A percentile compares a stretch with the other conserved stretches of the same genome.
Conservation (phyloP, 805 yeast species). For the Yarrowia sp. region DNA sequence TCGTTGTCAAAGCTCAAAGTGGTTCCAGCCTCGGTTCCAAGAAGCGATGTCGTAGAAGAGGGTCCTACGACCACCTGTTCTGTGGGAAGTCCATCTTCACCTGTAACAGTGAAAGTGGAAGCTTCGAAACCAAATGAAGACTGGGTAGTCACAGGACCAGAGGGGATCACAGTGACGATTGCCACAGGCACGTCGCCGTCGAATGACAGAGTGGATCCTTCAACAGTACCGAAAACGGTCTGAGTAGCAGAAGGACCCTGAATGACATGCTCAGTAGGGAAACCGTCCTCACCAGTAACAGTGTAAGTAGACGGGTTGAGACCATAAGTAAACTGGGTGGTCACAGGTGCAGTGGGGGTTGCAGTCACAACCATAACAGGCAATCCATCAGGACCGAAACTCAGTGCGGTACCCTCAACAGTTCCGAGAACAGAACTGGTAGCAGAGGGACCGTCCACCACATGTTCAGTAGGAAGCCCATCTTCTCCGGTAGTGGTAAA, state of each 20-base stretch:
- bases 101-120: not conserved
- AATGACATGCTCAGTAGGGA: not conserved
- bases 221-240: not conserved
- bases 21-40: not conserved
- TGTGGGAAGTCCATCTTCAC: not conserved
- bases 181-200: not conserved
- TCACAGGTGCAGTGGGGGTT: not conserved
- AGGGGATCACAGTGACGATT: not conserved
- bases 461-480: not conserved
- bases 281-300: not conserved
- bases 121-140: not conserved
- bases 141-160: not conserved
- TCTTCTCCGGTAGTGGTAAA: not conserved
- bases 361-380: not conserved
- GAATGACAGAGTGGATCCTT: not conserved
- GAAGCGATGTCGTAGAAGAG: not conserved
- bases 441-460: not conserved
- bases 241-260: not conserved
- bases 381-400: not conserved
- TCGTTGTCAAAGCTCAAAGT: not conserved
- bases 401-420: not conserved
- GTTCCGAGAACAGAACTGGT: not conserved
- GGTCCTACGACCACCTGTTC: not conserved
- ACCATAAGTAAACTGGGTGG: not conserved
- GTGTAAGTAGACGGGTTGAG: not conserved